A percentile compares a stretch with the other conserved stretches of the same genome.
Conservation (phyloP, 805 yeast species). For the Sugiyamaella valdiviana region DNA sequence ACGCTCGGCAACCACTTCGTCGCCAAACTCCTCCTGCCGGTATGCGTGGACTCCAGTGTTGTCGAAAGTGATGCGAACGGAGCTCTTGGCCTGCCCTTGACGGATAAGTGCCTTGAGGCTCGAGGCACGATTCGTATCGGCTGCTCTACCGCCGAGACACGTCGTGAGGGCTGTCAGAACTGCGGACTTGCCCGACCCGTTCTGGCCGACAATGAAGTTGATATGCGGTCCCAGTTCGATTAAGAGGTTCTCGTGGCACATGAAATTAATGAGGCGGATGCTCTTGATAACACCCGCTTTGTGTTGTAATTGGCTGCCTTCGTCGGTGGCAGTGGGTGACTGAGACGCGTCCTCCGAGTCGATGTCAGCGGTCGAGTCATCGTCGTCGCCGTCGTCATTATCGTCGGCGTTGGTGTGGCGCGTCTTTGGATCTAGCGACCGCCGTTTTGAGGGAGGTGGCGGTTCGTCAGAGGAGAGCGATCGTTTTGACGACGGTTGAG, state of each 20-base stretch:
- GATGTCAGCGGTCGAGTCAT: no score
- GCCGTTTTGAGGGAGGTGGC: no score
- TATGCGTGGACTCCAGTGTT: conserved; percentile 45
- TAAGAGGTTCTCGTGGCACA: conserved; percentile 68
- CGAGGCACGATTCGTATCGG: conserved; percentile 78
- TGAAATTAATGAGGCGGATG: conserved; percentile 64
- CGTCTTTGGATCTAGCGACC: no score
- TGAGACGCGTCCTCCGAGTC: background rate
- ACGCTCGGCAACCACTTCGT: conserved; percentile 65
- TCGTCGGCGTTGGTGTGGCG: no score
- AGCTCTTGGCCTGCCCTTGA: conserved; percentile 67
- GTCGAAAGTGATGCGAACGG: conserved; percentile 54
- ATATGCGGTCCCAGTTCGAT: conserved; percentile 70
- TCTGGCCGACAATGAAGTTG: conserved; percentile 82
- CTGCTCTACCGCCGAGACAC: conserved; percentile 84
- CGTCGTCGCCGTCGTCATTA: no score
- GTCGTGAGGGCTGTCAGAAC: conserved; percentile 80
- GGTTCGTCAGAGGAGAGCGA: no score
- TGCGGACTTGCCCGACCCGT: conserved; percentile 91
- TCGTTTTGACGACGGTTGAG: no score
- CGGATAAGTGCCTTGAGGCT: conserved; percentile 63
- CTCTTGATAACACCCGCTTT: conserved; percentile 39
- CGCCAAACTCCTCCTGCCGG: conserved; percentile 66
- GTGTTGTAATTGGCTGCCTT: background rate
- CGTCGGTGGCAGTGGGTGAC: background rate